These are phyloP conservation scores for Backusella mclennaniae DNA, from an alignment of 192 early-diverging fungal genomes.

Conservation along the genomic window DNA sequence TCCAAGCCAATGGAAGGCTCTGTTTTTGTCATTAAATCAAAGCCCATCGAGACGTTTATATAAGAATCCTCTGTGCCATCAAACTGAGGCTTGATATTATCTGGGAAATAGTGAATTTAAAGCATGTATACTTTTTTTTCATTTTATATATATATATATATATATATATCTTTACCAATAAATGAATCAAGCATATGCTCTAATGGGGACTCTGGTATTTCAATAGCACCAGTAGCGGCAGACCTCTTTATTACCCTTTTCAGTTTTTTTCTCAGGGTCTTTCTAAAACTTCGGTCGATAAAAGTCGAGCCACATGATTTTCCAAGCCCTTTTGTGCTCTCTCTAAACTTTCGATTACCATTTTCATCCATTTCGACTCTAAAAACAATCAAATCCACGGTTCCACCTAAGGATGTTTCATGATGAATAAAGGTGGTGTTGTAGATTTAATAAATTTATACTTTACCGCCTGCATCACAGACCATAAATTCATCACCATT, in stretches of 20 bases:
- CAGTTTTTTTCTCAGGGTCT: constrained; percentile 34
- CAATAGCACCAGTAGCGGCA: neutral
- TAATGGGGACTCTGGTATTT: constrained; percentile 22
- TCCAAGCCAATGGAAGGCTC: constrained; percentile 32
- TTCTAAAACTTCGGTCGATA: constrained; percentile 47
- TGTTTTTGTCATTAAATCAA: constrained; percentile 13
- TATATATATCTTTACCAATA: constrained; percentile 20
- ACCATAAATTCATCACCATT: constrained; percentile 55
- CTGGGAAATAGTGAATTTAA: neutral
- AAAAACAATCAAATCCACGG: constrained; percentile 52
- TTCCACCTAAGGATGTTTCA: constrained; percentile 36
- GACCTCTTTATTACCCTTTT: constrained; percentile 13
- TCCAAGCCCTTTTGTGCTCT: constrained; percentile 48
- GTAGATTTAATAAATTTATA: no score
- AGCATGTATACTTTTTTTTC: no score
- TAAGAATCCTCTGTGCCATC: constrained; percentile 49
- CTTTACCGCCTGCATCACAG: constrained; percentile 51
- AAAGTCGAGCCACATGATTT: constrained; percentile 54
- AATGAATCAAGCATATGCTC: constrained; percentile 38
- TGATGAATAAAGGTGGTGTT: no score
- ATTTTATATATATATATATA: no score
- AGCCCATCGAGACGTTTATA: constrained; percentile 38
- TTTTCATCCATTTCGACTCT: constrained; percentile 32
- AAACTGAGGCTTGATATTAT: constrained; percentile 37
- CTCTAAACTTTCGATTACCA: constrained; percentile 36